Evolutionary conservation across 2,329 filamentous ascomycete species (phyloP), one percentile per base, ranked within the genome.

Genomic region (Thielaviopsis populi): DNA sequence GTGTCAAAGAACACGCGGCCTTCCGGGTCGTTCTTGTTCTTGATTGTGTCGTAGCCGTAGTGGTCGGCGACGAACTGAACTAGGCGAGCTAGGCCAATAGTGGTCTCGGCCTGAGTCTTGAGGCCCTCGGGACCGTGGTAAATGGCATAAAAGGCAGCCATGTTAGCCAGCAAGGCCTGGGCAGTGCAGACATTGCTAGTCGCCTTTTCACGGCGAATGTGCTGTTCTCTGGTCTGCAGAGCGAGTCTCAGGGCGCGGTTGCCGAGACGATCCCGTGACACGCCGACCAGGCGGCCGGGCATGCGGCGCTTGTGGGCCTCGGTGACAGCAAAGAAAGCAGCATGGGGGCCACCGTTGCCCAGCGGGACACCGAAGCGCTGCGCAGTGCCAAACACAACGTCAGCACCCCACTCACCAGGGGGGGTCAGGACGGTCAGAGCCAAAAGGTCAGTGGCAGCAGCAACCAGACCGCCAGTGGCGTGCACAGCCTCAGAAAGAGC

Each of bases 171-270:
- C 30, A 97, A 78, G 8, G 92, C 92, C 75, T 97, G 92, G 1
- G 92, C 91, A 1, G 92, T 97, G 77, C 92, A 97, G 66, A 96
- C 91, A 72, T 97, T 97, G 78, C 91, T 96, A 1, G 92, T 97
- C 1, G 92, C 92, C 80, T 96, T 96, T 74, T 97, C 92, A 71
- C 92, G 83, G 68, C 92, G 83, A 72, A 97, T 96, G 73, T 97
- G 92, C 77, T 97, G 92, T 76, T 97, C 92, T 69, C 92, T 82
- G 10, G 92, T 96, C 76, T 97, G 92, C 62, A 96, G 77, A 19
- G 92, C 88, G 71, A 96, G 76, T 69, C 92, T 82, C 68, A 95
- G 85, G 4, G 91, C 92, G 13, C 82, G 85, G 67, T 88, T 83
- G 7, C 92, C 92, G 4, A 91, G 79, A 63, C 92, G 83, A 72